Base-by-base conservation (phyloP, 352 stramenopile genomes). In the Phytophthora agathidicida region DNA sequence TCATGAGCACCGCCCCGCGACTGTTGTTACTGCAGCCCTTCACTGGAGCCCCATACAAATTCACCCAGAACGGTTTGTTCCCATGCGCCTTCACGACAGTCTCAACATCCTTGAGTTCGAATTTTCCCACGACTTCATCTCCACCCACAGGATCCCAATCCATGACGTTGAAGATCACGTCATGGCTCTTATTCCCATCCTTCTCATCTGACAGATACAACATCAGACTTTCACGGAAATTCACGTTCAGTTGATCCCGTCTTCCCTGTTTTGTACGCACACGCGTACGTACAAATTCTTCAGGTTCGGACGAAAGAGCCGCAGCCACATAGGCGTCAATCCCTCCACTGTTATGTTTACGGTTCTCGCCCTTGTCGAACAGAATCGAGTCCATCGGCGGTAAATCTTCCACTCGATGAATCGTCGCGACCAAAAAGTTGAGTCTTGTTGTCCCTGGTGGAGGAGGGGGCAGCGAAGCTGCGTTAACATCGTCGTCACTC, bases 211-310 rank as follows among this genome's bases (percentile, higher is more conserved):
- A 55, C 22, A 88, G 26, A 10, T 80, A 41, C 13, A 90, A 43
- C 73, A 88, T 84, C 27, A 92, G 52, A 33, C 74, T 83, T 60
- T 92, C 82, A 57, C 85, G 71, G 65, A 92, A 92, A 13, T 67
- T 75, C 3, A 70, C 69, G 53, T 70, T 80, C 11, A 92, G 57
- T 53, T 88, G 65, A 16, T 89, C 69, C 38, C 78, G 77, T 8
- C 75, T 65, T 41, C 82, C 82, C 19, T 85, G 78, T 33, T 83
- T 80, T 4, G 82, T 85, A 50, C 79, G 74, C 49, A 90, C 81
- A 5, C 80, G 80, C n/a, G 82, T 92, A 41, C 76, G 80, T n/a
- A 88, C 67, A 24, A 59, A 73, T 8, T 80, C 66, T 7, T 73
- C 62, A 5, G 65, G 70, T 7, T 57, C 47, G 2, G 41, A 60